Evolutionary conservation across 768 basidiomycete genomes (phyloP).

Genomic region (Termitomyces sp.): DNA sequence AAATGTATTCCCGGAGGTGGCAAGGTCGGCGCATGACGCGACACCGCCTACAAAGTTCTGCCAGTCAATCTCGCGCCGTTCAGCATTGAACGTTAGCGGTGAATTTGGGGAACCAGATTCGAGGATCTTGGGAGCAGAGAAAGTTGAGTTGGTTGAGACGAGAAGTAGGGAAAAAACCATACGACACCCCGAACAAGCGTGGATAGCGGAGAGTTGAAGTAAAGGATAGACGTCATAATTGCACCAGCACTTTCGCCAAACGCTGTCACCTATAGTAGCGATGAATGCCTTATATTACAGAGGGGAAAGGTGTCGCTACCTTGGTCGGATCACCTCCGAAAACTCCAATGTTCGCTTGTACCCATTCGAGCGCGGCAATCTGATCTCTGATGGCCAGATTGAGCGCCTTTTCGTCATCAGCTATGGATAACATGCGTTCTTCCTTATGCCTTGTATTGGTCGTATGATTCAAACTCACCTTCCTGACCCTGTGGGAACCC

Average conservation of each 20-base stretch:
- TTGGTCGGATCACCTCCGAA: constrained; percentile 55
- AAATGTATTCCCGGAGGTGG: constrained; percentile 25
- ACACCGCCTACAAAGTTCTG: constrained; percentile 24
- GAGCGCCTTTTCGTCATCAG: constrained; percentile 22
- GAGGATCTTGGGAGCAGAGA: constrained; percentile 27
- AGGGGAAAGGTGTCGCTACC: constrained; percentile 15
- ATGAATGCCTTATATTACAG: background rate
- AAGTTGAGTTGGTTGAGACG: background rate
- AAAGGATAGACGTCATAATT: background rate
- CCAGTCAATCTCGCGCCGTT: constrained; percentile 21
- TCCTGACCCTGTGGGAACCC: constrained; percentile 39
- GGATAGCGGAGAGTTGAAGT: background rate
- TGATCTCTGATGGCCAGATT: constrained; percentile 38
- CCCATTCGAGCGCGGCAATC: constrained; percentile 36
- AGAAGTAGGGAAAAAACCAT: constrained; percentile 5
- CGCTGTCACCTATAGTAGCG: constrained; percentile 39
- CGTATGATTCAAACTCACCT: constrained; percentile 7
- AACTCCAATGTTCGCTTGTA: constrained; percentile 43
- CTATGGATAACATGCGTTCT: constrained; percentile 9
- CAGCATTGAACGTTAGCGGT: constrained; percentile 21
- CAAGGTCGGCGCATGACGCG: constrained; percentile 17
- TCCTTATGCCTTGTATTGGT: constrained; percentile 15
- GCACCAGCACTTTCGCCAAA: background rate
- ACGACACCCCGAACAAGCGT: constrained; percentile 23
- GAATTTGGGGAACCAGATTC: constrained; percentile 35